Evolutionary conservation across 805 yeast genomes (phyloP).

Genomic region (Sugiyamaella boreocaroliniensis): DNA sequence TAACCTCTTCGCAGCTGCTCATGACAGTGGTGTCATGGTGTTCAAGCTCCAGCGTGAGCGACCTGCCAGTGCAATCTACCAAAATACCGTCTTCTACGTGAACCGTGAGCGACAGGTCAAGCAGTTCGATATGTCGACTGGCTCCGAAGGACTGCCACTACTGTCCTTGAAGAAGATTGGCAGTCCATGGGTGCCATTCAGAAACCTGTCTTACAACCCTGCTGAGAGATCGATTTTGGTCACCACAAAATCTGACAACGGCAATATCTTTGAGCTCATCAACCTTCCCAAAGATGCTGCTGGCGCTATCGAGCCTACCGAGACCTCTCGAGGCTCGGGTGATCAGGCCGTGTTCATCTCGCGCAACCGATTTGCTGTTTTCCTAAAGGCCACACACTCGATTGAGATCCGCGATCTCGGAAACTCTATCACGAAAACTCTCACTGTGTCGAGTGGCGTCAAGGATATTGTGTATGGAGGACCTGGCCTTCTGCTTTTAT

Average conservation of each 20-base stretch:
- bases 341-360: constrained; percentile 86
- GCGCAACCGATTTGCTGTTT: constrained; percentile 87
- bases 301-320: constrained; percentile 92
- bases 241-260: constrained; percentile 65
- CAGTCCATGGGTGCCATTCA: constrained; percentile 76
- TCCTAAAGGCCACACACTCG: constrained; percentile 53
- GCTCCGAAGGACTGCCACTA: constrained; percentile 67
- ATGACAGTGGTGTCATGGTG: constrained; percentile 96
- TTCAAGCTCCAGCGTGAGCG: constrained; percentile 96
- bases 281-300: constrained; percentile 77
- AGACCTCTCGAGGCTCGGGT: constrained; percentile 71
- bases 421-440: constrained; percentile 73
- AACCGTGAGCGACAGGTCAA: constrained; percentile 84
- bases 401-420: constrained; percentile 78
- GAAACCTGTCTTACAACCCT: constrained; percentile 84
- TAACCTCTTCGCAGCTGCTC: constrained; percentile 92
- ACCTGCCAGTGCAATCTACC: constrained; percentile 75
- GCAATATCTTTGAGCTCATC: constrained; percentile 56
- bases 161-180: constrained; percentile 80
- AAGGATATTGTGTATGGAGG: constrained; percentile 69
- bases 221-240: constrained; percentile 82
- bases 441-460: constrained; percentile 50
- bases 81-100: constrained; percentile 67
- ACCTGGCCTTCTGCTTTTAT: constrained; percentile 74
- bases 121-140: constrained; percentile 59